These are phyloP conservation scores for Mayamaea pseudoterrestris DNA, from an alignment of 108 stramenopile species.

Conservation along the genomic window DNA sequence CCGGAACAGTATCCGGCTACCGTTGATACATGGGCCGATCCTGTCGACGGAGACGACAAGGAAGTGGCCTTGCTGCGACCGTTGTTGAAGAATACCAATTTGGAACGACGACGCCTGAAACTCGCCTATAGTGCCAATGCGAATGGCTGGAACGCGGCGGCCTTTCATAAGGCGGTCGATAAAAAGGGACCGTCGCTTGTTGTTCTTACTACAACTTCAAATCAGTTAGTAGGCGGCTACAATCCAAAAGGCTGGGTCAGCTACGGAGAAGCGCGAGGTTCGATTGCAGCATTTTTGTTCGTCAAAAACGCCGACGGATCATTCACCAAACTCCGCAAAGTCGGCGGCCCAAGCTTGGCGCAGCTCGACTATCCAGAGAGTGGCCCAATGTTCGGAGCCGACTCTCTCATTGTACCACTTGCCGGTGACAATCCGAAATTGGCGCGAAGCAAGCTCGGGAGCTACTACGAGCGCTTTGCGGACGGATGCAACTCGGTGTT, in stretches of 20 bases:
- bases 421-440: constrained; percentile 31
- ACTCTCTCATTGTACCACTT: constrained; percentile 64
- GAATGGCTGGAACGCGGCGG: constrained; percentile 62
- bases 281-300: constrained; percentile 78
- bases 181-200: constrained; percentile 55
- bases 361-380: constrained; percentile 55
- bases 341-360: constrained; percentile 70
- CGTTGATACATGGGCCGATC: constrained; percentile 51
- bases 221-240: constrained; percentile 68
- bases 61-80: constrained; percentile 62
- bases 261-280: constrained; percentile 72
- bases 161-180: constrained; percentile 68
- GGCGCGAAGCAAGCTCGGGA: constrained; percentile 66
- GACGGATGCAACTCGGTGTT: constrained; percentile 68
- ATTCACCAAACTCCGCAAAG: constrained; percentile 56
- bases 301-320: constrained; percentile 19
- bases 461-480: constrained; percentile 58
- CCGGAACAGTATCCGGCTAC: constrained; percentile 67
- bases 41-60: constrained; percentile 40
- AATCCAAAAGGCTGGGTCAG: constrained; percentile 76
- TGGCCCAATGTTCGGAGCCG: constrained; percentile 69
- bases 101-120: constrained; percentile 49
- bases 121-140: constrained; percentile 68
- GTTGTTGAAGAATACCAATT: constrained; percentile 73
- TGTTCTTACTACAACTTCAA: constrained; percentile 32